Base-by-base conservation (phyloP, 2,329 filamentous ascomycete genomes). In the Diaporthe caulivora region DNA sequence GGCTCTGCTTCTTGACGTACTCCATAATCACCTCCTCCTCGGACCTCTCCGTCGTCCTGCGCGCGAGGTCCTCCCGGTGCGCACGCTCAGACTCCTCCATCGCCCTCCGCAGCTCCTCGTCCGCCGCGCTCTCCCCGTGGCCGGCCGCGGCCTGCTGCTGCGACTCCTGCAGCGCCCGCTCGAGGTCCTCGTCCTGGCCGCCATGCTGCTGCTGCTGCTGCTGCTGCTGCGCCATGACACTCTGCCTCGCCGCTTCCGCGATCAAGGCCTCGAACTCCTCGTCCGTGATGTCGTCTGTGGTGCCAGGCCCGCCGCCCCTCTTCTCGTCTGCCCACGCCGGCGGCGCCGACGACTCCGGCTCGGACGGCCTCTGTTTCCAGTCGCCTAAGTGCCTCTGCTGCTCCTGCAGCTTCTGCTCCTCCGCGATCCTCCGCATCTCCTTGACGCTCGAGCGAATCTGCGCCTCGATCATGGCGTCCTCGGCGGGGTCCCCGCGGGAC, bases 21-120 rank as follows among this genome's bases (percentile, higher is more conserved):
- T 95, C 92, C 80, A 95, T 81, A 11, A 95, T 89, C 73, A 93
- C 90, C 72, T 94, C 90, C 79, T 95, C 93, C 79, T 95, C 93
- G 0, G 87, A 89, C 78, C 81, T 80, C 47, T 85, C 82, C 5
- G 72, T 60, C 34, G 72, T 54, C 24, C 42, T 26, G 34, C 84
- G 82, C 55, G 83, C 81, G 76, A 86, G 77, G 70, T 87, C 81
- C 44, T 85, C 81, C 69, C 82, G 81, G 31, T 88, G 86, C 17
- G 82, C 84, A 10, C 82, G 81, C 76, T 85, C 83, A 0, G 86
- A 88, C 68, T 85, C 86, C 62, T 85, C 84, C 47, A 90, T 82
- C 1, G 85, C 88, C 13, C 81, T 84, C 51, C 84, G 81, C 4
- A 90, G 77, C 69, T 87, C 82, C 60, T 85, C 81, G 34, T 88